Evolutionary conservation across 2,329 filamentous ascomycete genomes (phyloP).

Genomic region (Penicillium sp.): DNA sequence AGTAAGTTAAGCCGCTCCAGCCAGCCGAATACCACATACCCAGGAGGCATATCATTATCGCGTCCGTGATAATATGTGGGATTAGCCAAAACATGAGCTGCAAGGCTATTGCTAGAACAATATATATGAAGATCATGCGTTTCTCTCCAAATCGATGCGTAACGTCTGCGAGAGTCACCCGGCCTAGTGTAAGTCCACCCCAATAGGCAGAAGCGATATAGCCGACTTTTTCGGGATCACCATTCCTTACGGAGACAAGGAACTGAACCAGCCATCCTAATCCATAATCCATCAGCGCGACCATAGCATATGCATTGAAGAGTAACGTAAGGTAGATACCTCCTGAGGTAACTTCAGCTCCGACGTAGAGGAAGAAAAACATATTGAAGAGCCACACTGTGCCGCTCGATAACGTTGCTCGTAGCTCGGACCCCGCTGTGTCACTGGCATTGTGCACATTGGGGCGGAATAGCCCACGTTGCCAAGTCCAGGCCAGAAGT

Average conservation of each 20-base stretch:
- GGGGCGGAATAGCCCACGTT: slow-evolving; percentile 27
- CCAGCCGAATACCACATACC: slow-evolving; percentile 21
- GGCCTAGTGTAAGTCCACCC: slow-evolving; percentile 29
- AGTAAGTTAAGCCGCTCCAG: neutral
- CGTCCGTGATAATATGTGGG: slow-evolving; percentile 28
- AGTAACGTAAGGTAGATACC: slow-evolving; percentile 17
- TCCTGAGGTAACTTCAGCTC: slow-evolving; percentile 30
- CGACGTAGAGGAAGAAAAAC: slow-evolving; percentile 33
- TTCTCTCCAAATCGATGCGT: slow-evolving; percentile 30
- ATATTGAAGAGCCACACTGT: slow-evolving; percentile 31
- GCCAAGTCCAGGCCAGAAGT: slow-evolving; percentile 26
- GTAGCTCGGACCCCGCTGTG: slow-evolving; percentile 25
- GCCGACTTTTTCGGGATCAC: slow-evolving; percentile 29
- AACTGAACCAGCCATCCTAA: slow-evolving; percentile 34
- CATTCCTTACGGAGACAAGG: slow-evolving; percentile 28
- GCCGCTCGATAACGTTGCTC: slow-evolving; percentile 24
- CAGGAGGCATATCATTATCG: slow-evolving; percentile 29
- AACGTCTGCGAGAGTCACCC: slow-evolving; percentile 28
- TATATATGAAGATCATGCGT: slow-evolving; percentile 30
- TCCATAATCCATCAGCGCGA: neutral
- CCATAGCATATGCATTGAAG: neutral
- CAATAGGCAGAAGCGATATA: slow-evolving; percentile 33
- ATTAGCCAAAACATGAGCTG: slow-evolving; percentile 32
- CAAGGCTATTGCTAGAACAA: slow-evolving; percentile 23
- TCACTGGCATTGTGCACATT: slow-evolving; percentile 27